These are phyloP conservation scores for Carex scoparia DNA, from an alignment of 176 grass and related monocot species.

Conservation along the genomic window DNA sequence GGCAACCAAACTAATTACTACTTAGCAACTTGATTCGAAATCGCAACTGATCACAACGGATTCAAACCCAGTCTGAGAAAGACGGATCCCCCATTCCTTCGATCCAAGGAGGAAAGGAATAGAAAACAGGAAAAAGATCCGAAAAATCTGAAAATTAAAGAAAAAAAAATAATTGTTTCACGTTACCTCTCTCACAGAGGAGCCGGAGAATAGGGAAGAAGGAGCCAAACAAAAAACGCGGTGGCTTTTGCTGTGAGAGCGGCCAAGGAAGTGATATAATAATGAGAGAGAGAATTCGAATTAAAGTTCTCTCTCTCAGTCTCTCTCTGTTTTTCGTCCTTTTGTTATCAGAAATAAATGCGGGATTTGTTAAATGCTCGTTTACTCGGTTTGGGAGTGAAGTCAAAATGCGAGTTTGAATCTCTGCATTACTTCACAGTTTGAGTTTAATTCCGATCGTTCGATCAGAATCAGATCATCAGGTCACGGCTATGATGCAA, in stretches of 20 bases:
- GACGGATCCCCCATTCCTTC: not conserved
- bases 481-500: too few species aligned
- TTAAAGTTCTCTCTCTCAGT: conserved; percentile 49
- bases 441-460: too few species aligned
- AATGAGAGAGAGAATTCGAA: conserved; percentile 64
- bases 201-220: not conserved
- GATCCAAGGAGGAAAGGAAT: not conserved
- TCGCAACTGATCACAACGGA: not conserved
- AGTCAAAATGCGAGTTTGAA: conserved; percentile 16
- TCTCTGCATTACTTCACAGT: too few species aligned
- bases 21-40: not conserved
- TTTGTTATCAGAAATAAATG: conserved; percentile 34
- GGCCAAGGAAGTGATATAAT: conserved; percentile 28
- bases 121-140: not conserved
- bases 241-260: conserved; percentile 24
- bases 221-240: conserved; percentile 21
- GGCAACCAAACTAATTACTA: not conserved
- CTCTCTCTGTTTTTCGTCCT: not conserved
- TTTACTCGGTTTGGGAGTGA: not conserved
- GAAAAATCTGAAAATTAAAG: not conserved
- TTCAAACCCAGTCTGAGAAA: not conserved
- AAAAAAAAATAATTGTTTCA: not conserved
- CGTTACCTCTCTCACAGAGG: conserved; percentile 26
- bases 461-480: too few species aligned
- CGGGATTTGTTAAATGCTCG: not conserved